Conservation (phyloP, 148 eudicot genomes). For the Persicaria maculosa region DNA sequence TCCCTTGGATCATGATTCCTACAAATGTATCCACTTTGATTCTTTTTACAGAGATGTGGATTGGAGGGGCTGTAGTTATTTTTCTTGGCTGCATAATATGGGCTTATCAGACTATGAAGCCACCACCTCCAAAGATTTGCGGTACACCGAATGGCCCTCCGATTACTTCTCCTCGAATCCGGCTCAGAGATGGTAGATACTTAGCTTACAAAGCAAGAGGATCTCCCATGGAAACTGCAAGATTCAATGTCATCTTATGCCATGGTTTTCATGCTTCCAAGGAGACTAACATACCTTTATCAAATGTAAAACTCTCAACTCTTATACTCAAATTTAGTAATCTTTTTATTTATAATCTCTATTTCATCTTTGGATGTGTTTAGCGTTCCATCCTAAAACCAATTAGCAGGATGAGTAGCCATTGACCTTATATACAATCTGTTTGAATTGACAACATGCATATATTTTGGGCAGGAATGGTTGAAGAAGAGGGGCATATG, state of each 20-base stretch:
- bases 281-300: neutral
- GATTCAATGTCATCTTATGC: slow-evolving; percentile 4
- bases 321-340: no score
- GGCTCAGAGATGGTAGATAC: slow-evolving; percentile 12
- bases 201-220: slow-evolving; percentile 6
- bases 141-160: slow-evolving; percentile 5
- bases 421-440: no score
- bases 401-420: no score
- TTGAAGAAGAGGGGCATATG: slow-evolving; percentile 22
- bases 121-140: slow-evolving; percentile 10
- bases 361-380: no score
- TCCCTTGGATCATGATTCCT: no score
- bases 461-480: slow-evolving; percentile 16
- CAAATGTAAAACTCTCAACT: neutral
- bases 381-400: no score
- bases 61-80: neutral
- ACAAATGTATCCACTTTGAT: neutral
- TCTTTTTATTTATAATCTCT: no score
- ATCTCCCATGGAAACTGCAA: neutral
- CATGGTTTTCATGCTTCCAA: slow-evolving; percentile 12
- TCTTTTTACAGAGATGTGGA: neutral
- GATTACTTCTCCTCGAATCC: neutral
- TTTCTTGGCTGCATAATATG: slow-evolving; percentile 1
- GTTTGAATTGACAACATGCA: no score
- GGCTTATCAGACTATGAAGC: slow-evolving; percentile 1